Evolutionary conservation across 352 stramenopile species (phyloP).

Genomic region (Bremia lactucae): DNA sequence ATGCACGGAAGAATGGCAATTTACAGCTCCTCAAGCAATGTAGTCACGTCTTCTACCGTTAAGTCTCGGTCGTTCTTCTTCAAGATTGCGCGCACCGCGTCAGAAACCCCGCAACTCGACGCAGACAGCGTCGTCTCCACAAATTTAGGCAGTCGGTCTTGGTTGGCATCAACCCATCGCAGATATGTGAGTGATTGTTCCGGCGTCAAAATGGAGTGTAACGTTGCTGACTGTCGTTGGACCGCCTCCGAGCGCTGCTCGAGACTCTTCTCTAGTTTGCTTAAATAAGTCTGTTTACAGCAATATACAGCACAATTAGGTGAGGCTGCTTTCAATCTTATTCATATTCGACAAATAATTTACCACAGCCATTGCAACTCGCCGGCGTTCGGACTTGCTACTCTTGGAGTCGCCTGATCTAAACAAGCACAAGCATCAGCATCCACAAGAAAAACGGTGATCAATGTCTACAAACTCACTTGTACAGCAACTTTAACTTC

Average conservation of each 20-base stretch:
- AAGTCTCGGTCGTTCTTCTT: slow-evolving; percentile 79
- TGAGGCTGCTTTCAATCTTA: too few relatives aligned
- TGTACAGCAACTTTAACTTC: slow-evolving; percentile 83
- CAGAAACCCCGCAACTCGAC: slow-evolving; percentile 39
- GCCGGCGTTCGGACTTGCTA: slow-evolving; percentile 72
- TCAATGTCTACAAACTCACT: too few relatives aligned
- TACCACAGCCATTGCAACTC: slow-evolving; percentile 77
- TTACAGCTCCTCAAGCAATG: slow-evolving; percentile 58
- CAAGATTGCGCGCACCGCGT: slow-evolving; percentile 63
- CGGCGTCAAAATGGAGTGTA: slow-evolving; percentile 79
- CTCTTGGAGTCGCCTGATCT: slow-evolving; percentile 70
- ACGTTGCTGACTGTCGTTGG: slow-evolving; percentile 66
- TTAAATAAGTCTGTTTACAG: slow-evolving; percentile 75
- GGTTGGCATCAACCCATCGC: slow-evolving; percentile 73
- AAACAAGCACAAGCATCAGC: slow-evolving; percentile 3
- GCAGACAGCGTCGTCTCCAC: slow-evolving; percentile 54
- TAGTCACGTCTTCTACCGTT: slow-evolving; percentile 78
- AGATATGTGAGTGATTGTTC: slow-evolving; percentile 79
- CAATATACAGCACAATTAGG: too few relatives aligned
- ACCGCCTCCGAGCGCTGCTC: slow-evolving; percentile 71
- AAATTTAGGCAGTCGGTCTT: slow-evolving; percentile 50
- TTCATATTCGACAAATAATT: too few relatives aligned
- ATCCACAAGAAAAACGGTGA: too few relatives aligned
- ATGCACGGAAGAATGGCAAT: too few relatives aligned
- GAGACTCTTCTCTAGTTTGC: slow-evolving; percentile 77